A percentile compares a stretch with the other conserved stretches of the same genome.
phyloP scores from a whole-genome alignment of 2,329 filamentous ascomycete species.

The Penicillium polonicum region DNA sequence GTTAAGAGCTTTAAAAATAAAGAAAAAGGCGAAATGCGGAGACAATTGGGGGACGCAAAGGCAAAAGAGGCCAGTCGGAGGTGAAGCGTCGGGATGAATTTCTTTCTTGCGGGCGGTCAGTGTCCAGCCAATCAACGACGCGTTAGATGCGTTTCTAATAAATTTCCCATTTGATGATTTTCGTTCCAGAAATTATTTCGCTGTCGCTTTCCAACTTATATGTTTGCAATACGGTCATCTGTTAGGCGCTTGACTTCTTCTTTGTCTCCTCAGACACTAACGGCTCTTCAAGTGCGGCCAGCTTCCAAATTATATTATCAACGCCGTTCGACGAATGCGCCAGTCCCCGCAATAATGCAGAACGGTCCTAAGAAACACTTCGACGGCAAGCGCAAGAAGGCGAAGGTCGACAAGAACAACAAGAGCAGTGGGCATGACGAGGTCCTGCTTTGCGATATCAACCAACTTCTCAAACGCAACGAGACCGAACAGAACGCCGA shows the following conservation, averaged over 20 bases:
- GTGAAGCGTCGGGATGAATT: conserved; percentile 26
- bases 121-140: conserved; percentile 19
- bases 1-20: conserved; percentile 15
- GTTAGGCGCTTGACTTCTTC: conserved; percentile 12
- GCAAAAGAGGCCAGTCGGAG: conserved; percentile 15
- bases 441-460: conserved; percentile 64
- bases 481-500: conserved; percentile 28
- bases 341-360: conserved; percentile 29
- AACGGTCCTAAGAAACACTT: conserved; percentile 27
- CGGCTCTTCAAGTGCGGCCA: conserved; percentile 6
- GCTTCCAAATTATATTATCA: conserved; percentile 8
- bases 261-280: neutral
- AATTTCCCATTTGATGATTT: conserved; percentile 23
- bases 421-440: conserved; percentile 65
- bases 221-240: conserved; percentile 20
- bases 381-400: conserved; percentile 44
- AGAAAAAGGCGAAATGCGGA: conserved; percentile 11
- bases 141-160: conserved; percentile 26
- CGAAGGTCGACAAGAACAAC: conserved; percentile 57
- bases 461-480: conserved; percentile 40
- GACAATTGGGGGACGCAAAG: conserved; percentile 17
- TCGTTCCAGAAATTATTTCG: conserved; percentile 12
- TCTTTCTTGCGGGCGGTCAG: conserved; percentile 30
- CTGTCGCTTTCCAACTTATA: conserved; percentile 16
- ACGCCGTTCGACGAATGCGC: conserved; percentile 18